Conservation (phyloP, 352 stramenopile genomes). For the Globisporangium canariense region DNA sequence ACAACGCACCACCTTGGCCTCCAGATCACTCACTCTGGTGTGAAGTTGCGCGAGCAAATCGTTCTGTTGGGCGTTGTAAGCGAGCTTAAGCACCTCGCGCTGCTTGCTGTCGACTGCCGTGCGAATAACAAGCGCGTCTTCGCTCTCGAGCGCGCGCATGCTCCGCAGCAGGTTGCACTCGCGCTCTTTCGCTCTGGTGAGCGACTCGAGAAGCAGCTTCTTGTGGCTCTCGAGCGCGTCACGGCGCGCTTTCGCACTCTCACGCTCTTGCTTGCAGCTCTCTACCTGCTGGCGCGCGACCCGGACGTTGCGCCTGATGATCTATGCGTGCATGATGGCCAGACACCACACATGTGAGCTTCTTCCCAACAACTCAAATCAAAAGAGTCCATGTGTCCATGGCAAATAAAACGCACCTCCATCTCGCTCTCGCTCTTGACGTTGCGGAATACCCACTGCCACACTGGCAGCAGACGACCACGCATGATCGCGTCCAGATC, state of each 20-base stretch:
- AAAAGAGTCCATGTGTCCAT: neutral
- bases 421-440: conserved; percentile 36
- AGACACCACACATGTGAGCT: no score
- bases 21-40: conserved; percentile 9
- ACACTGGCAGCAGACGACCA: conserved; percentile 27
- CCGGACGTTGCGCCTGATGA: conserved; percentile 31
- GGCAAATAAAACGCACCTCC: conserved; percentile 14
- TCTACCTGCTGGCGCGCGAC: conserved; percentile 29
- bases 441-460: conserved; percentile 39
- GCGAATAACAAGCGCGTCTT: conserved; percentile 14
- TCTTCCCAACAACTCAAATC: no score
- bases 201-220: conserved; percentile 21
- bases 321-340: neutral
- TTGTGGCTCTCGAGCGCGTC: conserved; percentile 21
- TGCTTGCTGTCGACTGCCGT: conserved; percentile 20
- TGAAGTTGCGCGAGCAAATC: neutral
- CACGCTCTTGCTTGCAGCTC: conserved; percentile 33
- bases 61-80: conserved; percentile 25
- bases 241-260: conserved; percentile 21
- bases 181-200: conserved; percentile 21
- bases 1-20: conserved; percentile 6
- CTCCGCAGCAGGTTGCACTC: conserved; percentile 24
- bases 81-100: conserved; percentile 27
- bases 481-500: conserved; percentile 46
- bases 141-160: conserved; percentile 27